Percentiles rank a stretch among this genome's conserved stretches.
Conservation (phyloP, 371 early-diverging fungal genomes). For the Dinochytrium kinnereticum region DNA sequence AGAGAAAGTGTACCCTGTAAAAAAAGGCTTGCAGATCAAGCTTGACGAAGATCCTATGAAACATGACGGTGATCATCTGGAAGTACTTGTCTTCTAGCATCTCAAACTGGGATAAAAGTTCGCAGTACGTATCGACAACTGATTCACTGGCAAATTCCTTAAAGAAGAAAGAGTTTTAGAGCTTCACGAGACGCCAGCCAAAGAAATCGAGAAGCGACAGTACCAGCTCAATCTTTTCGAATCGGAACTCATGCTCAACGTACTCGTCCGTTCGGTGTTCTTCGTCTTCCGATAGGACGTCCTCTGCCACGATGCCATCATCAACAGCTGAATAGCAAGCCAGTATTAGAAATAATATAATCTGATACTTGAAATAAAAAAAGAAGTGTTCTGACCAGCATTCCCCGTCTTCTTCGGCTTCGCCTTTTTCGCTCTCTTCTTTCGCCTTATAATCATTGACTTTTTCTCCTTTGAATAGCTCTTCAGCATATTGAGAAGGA, state of each 20-base stretch:
- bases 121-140: slow-evolving; percentile 61
- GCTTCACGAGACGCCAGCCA: not conserved
- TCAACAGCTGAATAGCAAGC: slow-evolving; percentile 17
- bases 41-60: slow-evolving; percentile 74
- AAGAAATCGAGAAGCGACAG: not conserved
- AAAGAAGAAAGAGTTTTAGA: too few relatives aligned
- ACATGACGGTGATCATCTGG: slow-evolving; percentile 61
- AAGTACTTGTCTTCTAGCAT: slow-evolving; percentile 56
- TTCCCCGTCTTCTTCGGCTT: slow-evolving; percentile 25
- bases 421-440: slow-evolving; percentile 34
- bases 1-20: slow-evolving; percentile 53
- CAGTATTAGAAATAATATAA: too few relatives aligned
- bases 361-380: not conserved
- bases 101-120: slow-evolving; percentile 56
- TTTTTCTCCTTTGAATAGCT: slow-evolving; percentile 61
- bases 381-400: not conserved
- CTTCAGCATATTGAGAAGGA: slow-evolving; percentile 67
- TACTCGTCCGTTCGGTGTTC: slow-evolving; percentile 41
- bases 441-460: slow-evolving; percentile 58
- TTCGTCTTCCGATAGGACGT: slow-evolving; percentile 39
- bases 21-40: slow-evolving; percentile 60
- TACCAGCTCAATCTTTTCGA: slow-evolving; percentile 67
- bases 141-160: slow-evolving; percentile 61
- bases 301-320: slow-evolving; percentile 42
- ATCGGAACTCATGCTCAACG: slow-evolving; percentile 61